Evolutionary conservation across 176 grass and related monocot genomes (phyloP).

Genomic region (Musa troglodytarum): DNA sequence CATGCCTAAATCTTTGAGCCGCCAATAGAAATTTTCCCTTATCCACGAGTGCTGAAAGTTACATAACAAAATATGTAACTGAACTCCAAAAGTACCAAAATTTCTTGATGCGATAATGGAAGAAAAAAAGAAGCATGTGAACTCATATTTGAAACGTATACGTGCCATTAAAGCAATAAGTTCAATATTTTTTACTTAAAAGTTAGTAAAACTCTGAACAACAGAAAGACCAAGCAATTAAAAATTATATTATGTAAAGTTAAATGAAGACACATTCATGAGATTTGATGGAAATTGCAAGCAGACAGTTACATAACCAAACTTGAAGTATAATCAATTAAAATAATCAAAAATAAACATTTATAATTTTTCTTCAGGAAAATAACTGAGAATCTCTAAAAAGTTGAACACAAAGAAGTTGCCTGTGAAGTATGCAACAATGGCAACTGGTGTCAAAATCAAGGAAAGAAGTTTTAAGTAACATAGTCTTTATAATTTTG

Average conservation of each 20-base stretch:
- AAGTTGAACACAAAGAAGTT: neutral
- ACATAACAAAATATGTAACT: neutral
- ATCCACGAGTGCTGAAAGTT: slow-evolving; percentile 15
- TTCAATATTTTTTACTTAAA: too few relatives aligned
- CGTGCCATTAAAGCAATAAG: neutral
- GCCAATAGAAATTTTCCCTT: slow-evolving; percentile 21
- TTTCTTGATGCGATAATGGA: neutral
- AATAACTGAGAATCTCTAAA: neutral
- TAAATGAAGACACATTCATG: too few relatives aligned
- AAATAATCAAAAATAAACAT: neutral
- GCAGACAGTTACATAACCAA: neutral
- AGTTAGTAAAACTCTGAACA: neutral
- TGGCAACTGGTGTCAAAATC: neutral
- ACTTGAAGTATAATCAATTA: neutral
- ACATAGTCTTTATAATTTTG: neutral
- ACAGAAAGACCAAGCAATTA: neutral
- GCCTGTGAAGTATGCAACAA: neutral
- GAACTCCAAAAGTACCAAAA: neutral
- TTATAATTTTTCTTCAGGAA: neutral
- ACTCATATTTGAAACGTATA: neutral
- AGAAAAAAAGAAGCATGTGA: neutral
- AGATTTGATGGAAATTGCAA: neutral
- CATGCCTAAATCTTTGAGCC: slow-evolving; percentile 18
- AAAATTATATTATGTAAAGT: neutral
- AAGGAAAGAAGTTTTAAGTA: neutral